Base-by-base conservation (phyloP, 192 early-diverging fungal genomes). In the Entrophospora sp. region DNA sequence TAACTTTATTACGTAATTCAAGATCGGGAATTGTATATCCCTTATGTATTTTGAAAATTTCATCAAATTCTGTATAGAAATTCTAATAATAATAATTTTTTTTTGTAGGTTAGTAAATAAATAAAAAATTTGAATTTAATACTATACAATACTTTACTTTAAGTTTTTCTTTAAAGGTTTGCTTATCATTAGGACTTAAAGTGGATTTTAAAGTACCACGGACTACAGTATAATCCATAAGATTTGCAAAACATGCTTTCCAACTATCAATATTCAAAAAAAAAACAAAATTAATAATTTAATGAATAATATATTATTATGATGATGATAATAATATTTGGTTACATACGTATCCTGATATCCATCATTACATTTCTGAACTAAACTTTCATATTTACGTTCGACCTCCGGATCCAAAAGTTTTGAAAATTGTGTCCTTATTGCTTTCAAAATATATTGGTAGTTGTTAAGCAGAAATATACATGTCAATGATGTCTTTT, bases 381-480 rank as follows among this genome's bases (percentile, higher is more conserved):
- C 79, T n/a, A 75, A 45, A 57, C 69, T 77, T 37, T 86, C 83
- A 70, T 83, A 82, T 51, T 73, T 76, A 8, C 28, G 40, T 31
- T 79, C 69, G 7, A 78, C 68, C 3, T 75, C 77, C 43, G 71
- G 64, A 22, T 81, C 82, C 32, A 83, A 70, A n/a, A 85, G 45
- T 5, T 83, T 81, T 0, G 69, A 64, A 18, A 86, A 70, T 43
- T 70, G 74, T 0, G 77, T 75, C 27, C 82, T 77, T 40, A 90
- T 77, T 5, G 82, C 75, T 68, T 89, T 87, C 7, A 80, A 67
- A 31, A 90, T 84, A 66, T 89, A 87, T 59, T 91, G 77, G 55
- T 81, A 90, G 68, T 94, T 94, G 75, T 94, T 94, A 25, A 94
- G 74, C 37, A 91, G 67, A 67, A 94, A 94, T 20, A 94, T 70